These are phyloP conservation scores for Nigrospora oryzae DNA, from an alignment of 2,329 filamentous ascomycete species.

Conservation along the genomic window DNA sequence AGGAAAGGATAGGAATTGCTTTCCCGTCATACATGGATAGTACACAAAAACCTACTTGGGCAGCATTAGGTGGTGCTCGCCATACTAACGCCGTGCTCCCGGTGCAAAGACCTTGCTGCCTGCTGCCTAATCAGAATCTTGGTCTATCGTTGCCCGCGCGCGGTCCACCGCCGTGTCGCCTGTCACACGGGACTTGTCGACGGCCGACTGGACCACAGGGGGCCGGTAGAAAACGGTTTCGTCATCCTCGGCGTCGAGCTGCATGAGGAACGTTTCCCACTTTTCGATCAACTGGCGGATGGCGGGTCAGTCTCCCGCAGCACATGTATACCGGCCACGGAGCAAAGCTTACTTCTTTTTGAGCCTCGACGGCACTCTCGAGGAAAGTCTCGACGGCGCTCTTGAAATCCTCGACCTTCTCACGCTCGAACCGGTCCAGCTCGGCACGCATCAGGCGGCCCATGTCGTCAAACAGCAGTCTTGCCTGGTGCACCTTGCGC, in stretches of 20 bases:
- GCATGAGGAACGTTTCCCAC: conserved; percentile 97
- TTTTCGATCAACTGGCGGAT: conserved; percentile 60
- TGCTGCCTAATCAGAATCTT: conserved; percentile 46
- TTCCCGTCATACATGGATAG: too few relatives aligned
- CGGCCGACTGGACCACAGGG: conserved; percentile 43
- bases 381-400: conserved; percentile 95
- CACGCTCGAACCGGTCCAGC: conserved; percentile 86
- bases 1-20: too few relatives aligned
- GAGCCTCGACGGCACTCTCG: conserved; percentile 92
- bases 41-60: too few relatives aligned
- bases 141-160: conserved; percentile 48
- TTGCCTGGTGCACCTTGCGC: conserved; percentile 81
- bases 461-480: conserved; percentile 94
- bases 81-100: neutral
- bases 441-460: conserved; percentile 85
- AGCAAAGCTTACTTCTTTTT: conserved; percentile 73
- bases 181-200: conserved; percentile 27
- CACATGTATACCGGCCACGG: neutral
- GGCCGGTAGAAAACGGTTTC: conserved; percentile 59
- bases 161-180: conserved; percentile 54
- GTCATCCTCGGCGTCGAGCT: conserved; percentile 89
- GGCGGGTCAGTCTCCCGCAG: too few relatives aligned
- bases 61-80: neutral
- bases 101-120: conserved; percentile 1
- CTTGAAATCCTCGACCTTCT: conserved; percentile 99